phyloP scores from a whole-genome alignment of 2,329 filamentous ascomycete species.

The Cladosporium sp. region DNA sequence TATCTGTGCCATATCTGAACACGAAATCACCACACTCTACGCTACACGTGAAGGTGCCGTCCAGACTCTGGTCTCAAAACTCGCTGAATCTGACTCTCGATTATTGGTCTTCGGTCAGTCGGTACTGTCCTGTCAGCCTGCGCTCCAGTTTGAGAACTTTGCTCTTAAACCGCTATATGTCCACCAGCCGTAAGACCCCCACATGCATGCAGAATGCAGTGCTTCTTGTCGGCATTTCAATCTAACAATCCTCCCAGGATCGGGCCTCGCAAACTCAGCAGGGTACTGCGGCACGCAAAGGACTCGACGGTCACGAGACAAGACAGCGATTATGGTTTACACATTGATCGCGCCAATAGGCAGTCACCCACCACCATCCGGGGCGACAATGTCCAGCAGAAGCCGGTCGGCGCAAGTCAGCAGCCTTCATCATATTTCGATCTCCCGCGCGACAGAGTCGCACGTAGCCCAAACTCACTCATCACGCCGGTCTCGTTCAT shows the following conservation, averaged over 20 bases:
- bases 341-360: too few species aligned
- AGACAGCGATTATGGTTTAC: too few species aligned
- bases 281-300: too few species aligned
- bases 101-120: constrained; percentile 10
- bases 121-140: neutral
- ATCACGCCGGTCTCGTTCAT: too few species aligned
- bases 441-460: too few species aligned
- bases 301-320: too few species aligned
- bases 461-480: too few species aligned
- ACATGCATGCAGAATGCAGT: neutral
- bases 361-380: too few species aligned
- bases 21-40: neutral
- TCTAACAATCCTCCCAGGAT: constrained; percentile 3
- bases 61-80: neutral
- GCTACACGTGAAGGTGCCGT: neutral
- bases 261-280: constrained; percentile 23
- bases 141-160: constrained; percentile 12
- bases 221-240: neutral
- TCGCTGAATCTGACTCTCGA: constrained; percentile 1
- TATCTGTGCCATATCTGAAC: neutral
- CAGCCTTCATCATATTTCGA: too few species aligned
- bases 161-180: constrained; percentile 12
- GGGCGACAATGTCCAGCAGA: too few species aligned
- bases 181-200: constrained; percentile 13
- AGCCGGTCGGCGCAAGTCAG: too few species aligned